phyloP scores from a whole-genome alignment of 768 basidiomycete species.

The Suillus subaureus region DNA sequence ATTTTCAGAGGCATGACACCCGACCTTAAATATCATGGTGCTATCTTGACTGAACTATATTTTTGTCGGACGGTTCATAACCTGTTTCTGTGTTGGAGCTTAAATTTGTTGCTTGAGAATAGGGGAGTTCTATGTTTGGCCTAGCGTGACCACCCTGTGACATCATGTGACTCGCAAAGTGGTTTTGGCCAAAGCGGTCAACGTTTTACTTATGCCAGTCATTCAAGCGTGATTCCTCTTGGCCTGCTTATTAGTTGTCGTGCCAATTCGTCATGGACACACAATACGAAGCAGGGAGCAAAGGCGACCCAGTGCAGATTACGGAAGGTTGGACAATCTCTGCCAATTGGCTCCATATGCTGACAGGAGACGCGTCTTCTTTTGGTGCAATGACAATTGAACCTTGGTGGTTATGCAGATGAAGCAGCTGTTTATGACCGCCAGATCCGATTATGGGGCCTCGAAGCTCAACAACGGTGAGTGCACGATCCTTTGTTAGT shows the following conservation, averaged over 20 bases:
- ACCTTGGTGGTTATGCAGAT: slow-evolving; percentile 34
- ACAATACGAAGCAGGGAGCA: slow-evolving; percentile 32
- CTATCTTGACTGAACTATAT: background rate
- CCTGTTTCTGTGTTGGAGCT: too few species aligned
- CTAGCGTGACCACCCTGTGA: background rate
- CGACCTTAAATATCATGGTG: background rate
- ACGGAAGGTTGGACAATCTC: slow-evolving; percentile 60
- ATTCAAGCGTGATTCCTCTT: background rate
- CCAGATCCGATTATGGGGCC: slow-evolving; percentile 96
- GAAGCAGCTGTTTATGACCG: slow-evolving; percentile 92
- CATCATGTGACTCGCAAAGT: background rate
- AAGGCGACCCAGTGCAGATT: slow-evolving; percentile 47
- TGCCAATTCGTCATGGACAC: slow-evolving; percentile 19
- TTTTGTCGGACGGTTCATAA: background rate
- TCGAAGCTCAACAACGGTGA: slow-evolving; percentile 95
- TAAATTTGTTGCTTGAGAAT: background rate
- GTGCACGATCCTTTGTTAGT: slow-evolving; percentile 19
- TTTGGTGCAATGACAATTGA: slow-evolving; percentile 2
- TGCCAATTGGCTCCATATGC: background rate
- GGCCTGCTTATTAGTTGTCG: background rate
- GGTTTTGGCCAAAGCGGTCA: background rate
- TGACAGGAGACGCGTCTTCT: slow-evolving; percentile 10
- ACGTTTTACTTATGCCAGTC: background rate
- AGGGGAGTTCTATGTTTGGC: background rate
- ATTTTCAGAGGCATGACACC: background rate